Evolutionary conservation across 2,329 filamentous ascomycete genomes (phyloP), one percentile per base, ranked within the genome.

Genomic region (Bertia moriformis): DNA sequence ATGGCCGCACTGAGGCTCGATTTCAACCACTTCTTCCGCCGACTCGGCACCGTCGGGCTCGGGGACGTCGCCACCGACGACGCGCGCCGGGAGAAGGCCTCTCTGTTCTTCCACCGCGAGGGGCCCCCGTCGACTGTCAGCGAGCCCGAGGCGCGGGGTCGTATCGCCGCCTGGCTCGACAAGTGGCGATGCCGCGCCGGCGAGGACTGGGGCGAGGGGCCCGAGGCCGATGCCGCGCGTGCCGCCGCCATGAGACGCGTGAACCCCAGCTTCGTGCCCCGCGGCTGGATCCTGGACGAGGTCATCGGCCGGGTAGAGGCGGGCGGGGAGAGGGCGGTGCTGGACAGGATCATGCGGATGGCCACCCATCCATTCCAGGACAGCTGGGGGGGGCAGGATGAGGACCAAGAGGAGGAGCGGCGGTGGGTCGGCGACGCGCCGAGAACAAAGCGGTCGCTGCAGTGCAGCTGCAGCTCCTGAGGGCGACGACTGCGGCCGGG

Each of bases 391-490:
- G 67, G 70, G 14, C 54, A 58, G 40, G 55, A 55, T 18, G 61
- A 70, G 33, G 58, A 69, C 3, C 63, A 61, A 39, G 73, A 76
- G n/a, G 84, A 94, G 53, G 89, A 94, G 56, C 68, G 78, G 48
- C 68, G 88, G 45, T 93, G 85, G 66, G 85, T 79, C 48, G 81
- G 83, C 2, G 87, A 95, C 59, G 85, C 93, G 40, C 89, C 89
- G 0, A 76, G 71, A 53, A 68, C 68, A 35, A 76, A 78, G 58
- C 73, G 85, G 47, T 83, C 83, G 24, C 77, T 94, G 73, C 89
- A 95, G 64, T 96, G 91, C 57, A 93, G 85, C 55, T 98, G 91
- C 60, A 94, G 86, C 55, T 95, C 89, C 18, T 93, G 65, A 47
- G 37, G 22, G 22, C 7, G 22, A 27, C 7, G n/a, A n/a, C n/a